Evolutionary conservation across 1,284 basidiomycete species (phyloP), one percentile per base, ranked within the genome.

Genomic region (Coniferiporia sulphurascens): DNA sequence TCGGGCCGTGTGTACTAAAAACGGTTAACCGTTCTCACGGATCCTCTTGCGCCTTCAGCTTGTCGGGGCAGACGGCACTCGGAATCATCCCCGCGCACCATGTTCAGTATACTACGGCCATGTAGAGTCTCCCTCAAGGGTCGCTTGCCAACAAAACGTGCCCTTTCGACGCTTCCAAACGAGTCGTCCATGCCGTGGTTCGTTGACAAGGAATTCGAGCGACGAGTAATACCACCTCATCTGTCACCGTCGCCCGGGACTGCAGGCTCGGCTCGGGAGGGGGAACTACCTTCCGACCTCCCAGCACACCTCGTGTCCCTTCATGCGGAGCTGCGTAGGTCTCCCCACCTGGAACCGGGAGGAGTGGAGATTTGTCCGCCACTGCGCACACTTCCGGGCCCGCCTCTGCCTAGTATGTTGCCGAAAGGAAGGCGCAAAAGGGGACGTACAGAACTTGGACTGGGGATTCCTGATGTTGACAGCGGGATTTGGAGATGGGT

Each of bases 401-500:
- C 64, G 10, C 54, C 63, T 41, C 53, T 66, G 41, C 64, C 64
- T 7, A 52, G 45, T 49, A 17, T 50, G 13, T 27, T 58, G 13
- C 60, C 65, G 4, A 85, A 83, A 64, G 89, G 88, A 1, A 73
- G 82, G 46, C 76, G 89, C 58, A 78, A 74, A 66, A 75, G 88
- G 55, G 87, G 88, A 27, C 74, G 83, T 44, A 87, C 84, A 0
- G 83, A 86, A 68, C 74, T 77, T 5, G 86, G 87, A 15, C 82
- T 87, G 66, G 85, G 86, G 8, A 67, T 76, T 9, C 73, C 73
- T 62, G 82, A 85, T 41, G 71, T 78, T 19, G 74, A 75, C 0
- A 76, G 76, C 10, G 80, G 82, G 0, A 70, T 91, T 9, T 91
- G 89, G 89, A 79, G 74, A 60, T 91, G 89, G 89, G 72, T 86